Base-by-base conservation (phyloP, 2,329 filamentous ascomycete species). In the Neopestalotiopsis sp. region DNA sequence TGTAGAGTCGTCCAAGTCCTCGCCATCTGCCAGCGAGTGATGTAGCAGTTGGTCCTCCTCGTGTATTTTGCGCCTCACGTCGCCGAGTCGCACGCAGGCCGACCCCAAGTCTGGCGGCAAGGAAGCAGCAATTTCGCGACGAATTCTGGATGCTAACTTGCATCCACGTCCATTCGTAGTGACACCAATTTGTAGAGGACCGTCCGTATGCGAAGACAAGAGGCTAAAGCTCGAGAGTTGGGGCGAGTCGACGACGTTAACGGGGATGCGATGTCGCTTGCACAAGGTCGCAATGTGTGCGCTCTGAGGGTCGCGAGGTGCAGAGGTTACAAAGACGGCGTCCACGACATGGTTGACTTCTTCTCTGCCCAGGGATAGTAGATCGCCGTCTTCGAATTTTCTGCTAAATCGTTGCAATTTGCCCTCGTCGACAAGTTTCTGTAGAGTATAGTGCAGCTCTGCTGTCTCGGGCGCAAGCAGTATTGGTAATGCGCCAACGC, bases 111-210 rank as follows among this genome's bases (percentile, higher is more conserved):
- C 87, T 1, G 85, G 79, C 0, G 96, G 96, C 3, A 99, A 85
- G 0, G 90, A 89, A 0, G 94, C 88, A 2, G 94, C 92, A 70
- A 99, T 92, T 76, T 98, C 96, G 68, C 96, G 89, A 17, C 95
- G 90, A 75, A 99, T 94, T 32, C 96, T 88, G 10, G 94, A 94
- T 5, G 96, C 94, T 38, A 99, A 88, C 81, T 97, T 98, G 84
- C 96, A 98, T 1, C 96, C 96, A 74, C 93, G 91, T 24, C 96
- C 95, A 69, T 97, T 98, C 0, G 96, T 98, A 3, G 96, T 98
- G 69, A 99, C 92, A 71, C 96, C 96, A 70, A 99, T 92, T 78
- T 98, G 96, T 56, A 99, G 86, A 10, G 96, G 95, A 0, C 96
- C 96, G 76, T 98, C 95, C 67, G 89, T 90, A 79, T 98, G 91